Evolutionary conservation across 305 asterid genomes (phyloP).

Genomic region (Fraxinus sp.): DNA sequence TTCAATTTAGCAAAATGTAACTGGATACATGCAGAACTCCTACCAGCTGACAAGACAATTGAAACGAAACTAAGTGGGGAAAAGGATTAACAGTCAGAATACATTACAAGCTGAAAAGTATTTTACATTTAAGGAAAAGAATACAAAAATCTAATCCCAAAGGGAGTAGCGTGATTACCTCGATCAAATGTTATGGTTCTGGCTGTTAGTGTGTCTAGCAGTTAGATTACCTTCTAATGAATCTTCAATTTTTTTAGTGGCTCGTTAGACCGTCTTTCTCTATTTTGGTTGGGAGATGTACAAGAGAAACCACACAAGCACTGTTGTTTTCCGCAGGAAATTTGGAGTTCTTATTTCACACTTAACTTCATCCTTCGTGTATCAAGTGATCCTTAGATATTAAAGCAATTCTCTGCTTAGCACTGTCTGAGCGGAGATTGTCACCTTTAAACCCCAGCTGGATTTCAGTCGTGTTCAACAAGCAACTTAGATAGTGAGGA

Average conservation of each 20-base stretch:
- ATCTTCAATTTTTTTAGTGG: constrained; percentile 23
- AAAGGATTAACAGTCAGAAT: constrained; percentile 20
- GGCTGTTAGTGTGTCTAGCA: constrained; percentile 43
- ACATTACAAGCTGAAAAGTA: constrained; percentile 39
- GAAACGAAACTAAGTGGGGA: constrained; percentile 12
- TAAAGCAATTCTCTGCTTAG: constrained; percentile 82
- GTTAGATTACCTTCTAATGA: constrained; percentile 47
- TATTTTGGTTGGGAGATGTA: constrained; percentile 34
- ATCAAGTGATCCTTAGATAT: constrained; percentile 84
- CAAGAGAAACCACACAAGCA: constrained; percentile 18
- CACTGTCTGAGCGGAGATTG: constrained; percentile 75
- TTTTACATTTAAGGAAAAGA: constrained; percentile 38
- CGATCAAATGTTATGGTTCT: constrained; percentile 26
- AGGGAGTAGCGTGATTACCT: constrained; percentile 32
- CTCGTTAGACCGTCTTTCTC: constrained; percentile 30
- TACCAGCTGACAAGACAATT: constrained; percentile 40
- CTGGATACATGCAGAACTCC: constrained; percentile 46
- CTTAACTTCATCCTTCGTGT: constrained; percentile 61
- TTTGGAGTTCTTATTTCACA: constrained; percentile 21
- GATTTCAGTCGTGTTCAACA: constrained; percentile 16
- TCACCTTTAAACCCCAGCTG: constrained; percentile 89
- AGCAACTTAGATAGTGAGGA: constrained; percentile 7
- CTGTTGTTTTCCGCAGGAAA: constrained; percentile 24
- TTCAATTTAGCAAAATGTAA: constrained; percentile 10
- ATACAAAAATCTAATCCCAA: constrained; percentile 26